Evolutionary conservation across 768 basidiomycete species (phyloP), one percentile per base, ranked within the genome.

Genomic region (Cantharellus cinnabarinus): DNA sequence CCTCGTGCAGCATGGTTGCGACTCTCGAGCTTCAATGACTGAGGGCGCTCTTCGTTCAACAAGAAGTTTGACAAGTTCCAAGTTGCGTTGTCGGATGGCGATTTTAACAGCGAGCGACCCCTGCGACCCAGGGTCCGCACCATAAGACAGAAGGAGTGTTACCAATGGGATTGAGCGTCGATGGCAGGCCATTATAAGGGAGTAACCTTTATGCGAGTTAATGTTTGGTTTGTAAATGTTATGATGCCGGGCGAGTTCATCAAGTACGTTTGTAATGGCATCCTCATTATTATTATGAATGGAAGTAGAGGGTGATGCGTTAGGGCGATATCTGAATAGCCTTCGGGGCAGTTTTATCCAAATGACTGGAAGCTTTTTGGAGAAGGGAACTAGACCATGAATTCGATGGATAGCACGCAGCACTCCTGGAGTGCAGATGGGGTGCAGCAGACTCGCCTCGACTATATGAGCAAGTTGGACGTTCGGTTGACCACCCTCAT

Each of bases 151-250:
- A 14, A 97, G 74, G 63, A 87, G 82, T 34, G 68, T 71, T 1
- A 90, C 73, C 4, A 95, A 77, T 2, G 81, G 79, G 1, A 74
- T 58, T 62, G 82, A 82, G 29, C 72, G 72, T 0, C 77, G 79
- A 42, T 81, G 74, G 1, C 89, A 85, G 1, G 91, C 89, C 63
- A 78, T 81, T 14, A 80, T 80, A 44, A 95, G 78, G 0, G 84
- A 82, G 66, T 91, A 95, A 1, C 91, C 93, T 2, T 77, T 74
- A 68, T 86, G 75, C 4, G 85, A 78, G 67, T 93, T 79, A 7
- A 75, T 66, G 39, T 81, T 71, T 1, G 80, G 76, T 0, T 64
- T 59, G 29, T 74, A 64, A 15, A 75, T 2, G 53, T 56, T 60
- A 68, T 68, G 3, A 72, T 63, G 64, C 14, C 39, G 40, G 10